Evolutionary conservation across 331 rosid species (phyloP), one percentile per base, ranked within the genome.

Genomic region (Cydonia oblonga): DNA sequence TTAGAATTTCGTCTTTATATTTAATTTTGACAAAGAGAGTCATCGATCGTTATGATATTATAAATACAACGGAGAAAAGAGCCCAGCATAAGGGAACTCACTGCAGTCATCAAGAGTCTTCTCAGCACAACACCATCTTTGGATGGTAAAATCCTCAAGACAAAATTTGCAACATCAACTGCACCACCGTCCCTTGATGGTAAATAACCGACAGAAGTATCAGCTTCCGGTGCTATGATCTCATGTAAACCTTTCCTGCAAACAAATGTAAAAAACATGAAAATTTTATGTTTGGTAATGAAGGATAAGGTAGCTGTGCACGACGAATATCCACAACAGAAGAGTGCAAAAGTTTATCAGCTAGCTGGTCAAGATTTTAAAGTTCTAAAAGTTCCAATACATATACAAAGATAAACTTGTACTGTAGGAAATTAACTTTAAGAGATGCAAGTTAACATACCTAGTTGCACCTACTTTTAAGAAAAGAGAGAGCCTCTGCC

Each of bases 101-200:
- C 98, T 9, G 90, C 97, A 73, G 96, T 93, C 96, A 93, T 93
- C 76, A 91, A 81, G 74, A 93, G 98, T 81, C 98, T 88, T 86
- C 98, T 85, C 69, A 93, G 86, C 82, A 82, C 92, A 51, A 79
- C 84, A 52, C 98, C 98, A 44, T 93, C 96, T 73, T 86, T 88
- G 68, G 98, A 91, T 42, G 87, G 86, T 74, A 93, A 80, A 75
- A 93, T 83, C 84, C 81, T 85, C 84, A 92, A 75, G 71, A 93
- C 75, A 78, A 93, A 87, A 66, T 81, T 82, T 12, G 95, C 96
- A 80, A 85, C 66, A 46, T 89, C 96, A 72, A 82, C 76, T 32
- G 69, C 79, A 76, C 80, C 81, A 61, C 78, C 33, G 54, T 81
- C 75, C 64, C 75, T 84, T 44, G 32, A 76, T 42, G 87, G 76